Percentiles rank a stretch among this genome's conserved stretches.
Conservation (phyloP, 2,329 filamentous ascomycete genomes). For the Diplodia corticola region DNA sequence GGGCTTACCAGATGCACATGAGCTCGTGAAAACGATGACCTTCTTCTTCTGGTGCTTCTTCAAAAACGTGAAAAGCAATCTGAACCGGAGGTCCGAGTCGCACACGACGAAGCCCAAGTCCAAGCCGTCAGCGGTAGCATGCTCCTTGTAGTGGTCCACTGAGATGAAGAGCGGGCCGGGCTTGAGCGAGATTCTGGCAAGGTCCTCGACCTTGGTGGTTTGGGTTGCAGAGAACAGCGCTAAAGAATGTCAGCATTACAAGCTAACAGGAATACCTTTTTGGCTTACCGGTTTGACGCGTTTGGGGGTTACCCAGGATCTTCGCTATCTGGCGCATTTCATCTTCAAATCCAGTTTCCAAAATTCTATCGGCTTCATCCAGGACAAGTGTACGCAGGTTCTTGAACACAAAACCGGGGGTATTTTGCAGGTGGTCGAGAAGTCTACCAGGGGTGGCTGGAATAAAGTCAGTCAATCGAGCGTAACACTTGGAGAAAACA, state of each 20-base stretch:
- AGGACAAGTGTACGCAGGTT: slow-evolving; percentile 91
- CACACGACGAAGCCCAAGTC: slow-evolving; percentile 96
- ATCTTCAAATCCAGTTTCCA: slow-evolving; percentile 97
- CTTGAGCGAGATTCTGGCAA: slow-evolving; percentile 88
- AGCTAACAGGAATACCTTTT: slow-evolving; percentile 49
- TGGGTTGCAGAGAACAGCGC: slow-evolving; percentile 99
- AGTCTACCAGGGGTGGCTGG: slow-evolving; percentile 79
- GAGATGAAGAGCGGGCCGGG: slow-evolving; percentile 95
- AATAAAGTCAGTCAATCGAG: neutral
- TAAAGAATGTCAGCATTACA: slow-evolving; percentile 38
- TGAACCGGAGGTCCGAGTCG: slow-evolving; percentile 77
- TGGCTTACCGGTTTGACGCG: slow-evolving; percentile 43
- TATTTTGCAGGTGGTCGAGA: slow-evolving; percentile 92
- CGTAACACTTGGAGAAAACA: neutral
- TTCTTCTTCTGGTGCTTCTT: slow-evolving; percentile 94
- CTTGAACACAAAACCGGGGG: slow-evolving; percentile 85
- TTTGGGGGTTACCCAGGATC: neutral
- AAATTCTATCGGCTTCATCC: slow-evolving; percentile 93
- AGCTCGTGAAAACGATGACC: slow-evolving; percentile 77
- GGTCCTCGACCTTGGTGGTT: slow-evolving; percentile 96
- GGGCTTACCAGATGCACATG: slow-evolving; percentile 56
- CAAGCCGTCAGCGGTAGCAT: slow-evolving; percentile 87
- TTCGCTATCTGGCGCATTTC: slow-evolving; percentile 95
- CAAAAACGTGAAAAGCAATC: slow-evolving; percentile 90
- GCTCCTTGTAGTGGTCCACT: slow-evolving; percentile 85